A percentile compares a stretch with the other conserved stretches of the same genome.
Conservation (phyloP, 805 yeast genomes). For the Saccharomycopsis fermentans region DNA sequence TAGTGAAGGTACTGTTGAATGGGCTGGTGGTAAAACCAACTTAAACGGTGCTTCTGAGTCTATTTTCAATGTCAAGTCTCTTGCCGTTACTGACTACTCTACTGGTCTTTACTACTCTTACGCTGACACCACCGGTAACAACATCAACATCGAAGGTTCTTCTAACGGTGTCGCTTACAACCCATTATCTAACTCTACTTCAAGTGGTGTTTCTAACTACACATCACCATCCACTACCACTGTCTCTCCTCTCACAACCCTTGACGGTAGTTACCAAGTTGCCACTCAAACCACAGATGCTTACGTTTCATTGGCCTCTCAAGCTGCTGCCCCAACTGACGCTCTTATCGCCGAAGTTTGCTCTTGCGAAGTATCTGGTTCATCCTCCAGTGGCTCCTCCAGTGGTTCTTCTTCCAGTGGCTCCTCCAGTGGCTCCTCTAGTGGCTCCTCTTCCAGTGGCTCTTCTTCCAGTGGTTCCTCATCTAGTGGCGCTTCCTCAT, state of each 20-base stretch:
- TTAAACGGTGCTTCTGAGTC: conserved; percentile 35
- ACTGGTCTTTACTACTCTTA: conserved; percentile 35
- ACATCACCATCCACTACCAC: conserved; percentile 17
- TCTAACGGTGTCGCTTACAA: conserved; percentile 2
- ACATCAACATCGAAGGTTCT: conserved; percentile 35
- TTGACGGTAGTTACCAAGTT: conserved; percentile 8
- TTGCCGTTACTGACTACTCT: conserved; percentile 44
- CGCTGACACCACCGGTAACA: conserved; percentile 30
- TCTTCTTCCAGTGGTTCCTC: background rate
- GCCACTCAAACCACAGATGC: conserved; percentile 12
- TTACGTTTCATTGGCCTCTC: conserved; percentile 14
- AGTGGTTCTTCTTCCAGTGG: background rate
- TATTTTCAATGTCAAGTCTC: conserved; percentile 37
- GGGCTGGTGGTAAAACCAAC: conserved; percentile 55
- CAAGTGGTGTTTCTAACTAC: conserved; percentile 12
- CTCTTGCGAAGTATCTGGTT: background rate
- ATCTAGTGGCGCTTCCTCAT: background rate
- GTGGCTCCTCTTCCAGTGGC: background rate
- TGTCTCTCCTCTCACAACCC: conserved; percentile 11
- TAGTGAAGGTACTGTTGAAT: conserved; percentile 40
- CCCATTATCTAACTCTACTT: conserved; percentile 11
- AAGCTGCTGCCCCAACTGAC: conserved; percentile 12
- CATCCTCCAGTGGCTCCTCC: background rate
- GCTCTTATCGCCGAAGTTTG: conserved; percentile 15
- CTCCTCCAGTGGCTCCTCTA: background rate